phyloP scores from a whole-genome alignment of 2,329 filamentous ascomycete genomes.

The Corynespora cassiicola region DNA sequence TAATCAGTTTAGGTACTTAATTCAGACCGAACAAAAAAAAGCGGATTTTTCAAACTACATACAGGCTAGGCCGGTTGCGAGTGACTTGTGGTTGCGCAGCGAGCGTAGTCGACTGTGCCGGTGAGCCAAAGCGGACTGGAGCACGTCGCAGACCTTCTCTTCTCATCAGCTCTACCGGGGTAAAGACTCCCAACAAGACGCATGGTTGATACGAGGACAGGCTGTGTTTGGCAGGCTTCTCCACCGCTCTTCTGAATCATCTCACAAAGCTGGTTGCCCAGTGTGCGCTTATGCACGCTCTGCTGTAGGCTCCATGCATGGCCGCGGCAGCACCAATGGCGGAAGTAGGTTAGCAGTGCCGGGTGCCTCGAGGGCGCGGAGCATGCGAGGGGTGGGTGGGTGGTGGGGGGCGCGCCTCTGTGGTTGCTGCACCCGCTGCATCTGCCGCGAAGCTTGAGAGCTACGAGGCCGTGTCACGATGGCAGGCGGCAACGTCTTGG shows the following conservation, averaged over 20 bases:
- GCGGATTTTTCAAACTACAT: constrained; percentile 27
- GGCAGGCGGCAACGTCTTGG: constrained; percentile 15
- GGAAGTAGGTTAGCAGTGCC: constrained; percentile 18
- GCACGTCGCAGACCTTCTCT: constrained; percentile 15
- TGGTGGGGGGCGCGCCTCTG: no score
- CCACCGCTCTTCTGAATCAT: constrained; percentile 50
- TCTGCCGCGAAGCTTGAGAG: constrained; percentile 21
- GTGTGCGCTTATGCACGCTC: constrained; percentile 45
- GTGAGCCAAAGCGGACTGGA: constrained; percentile 16
- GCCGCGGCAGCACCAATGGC: constrained; percentile 35
- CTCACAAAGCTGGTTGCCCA: constrained; percentile 26
- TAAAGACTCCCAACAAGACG: constrained; percentile 38
- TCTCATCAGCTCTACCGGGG: constrained; percentile 25
- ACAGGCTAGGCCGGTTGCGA: constrained; percentile 6
- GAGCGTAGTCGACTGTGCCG: no score
- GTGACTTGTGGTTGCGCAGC: no score
- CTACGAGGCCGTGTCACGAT: constrained; percentile 27
- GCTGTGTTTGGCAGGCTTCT: constrained; percentile 31
- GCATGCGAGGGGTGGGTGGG: constrained; percentile 10
- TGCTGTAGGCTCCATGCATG: constrained; percentile 36
- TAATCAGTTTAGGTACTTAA: constrained; percentile 42
- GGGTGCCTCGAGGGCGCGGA: constrained; percentile 17
- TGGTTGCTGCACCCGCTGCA: constrained; percentile 21
- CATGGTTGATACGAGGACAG: constrained; percentile 29
- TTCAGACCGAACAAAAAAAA: constrained; percentile 33